Evolutionary conservation across 139 green algal species (phyloP), one percentile per base, ranked within the genome.

Genomic region (Chlorella ohadii): DNA sequence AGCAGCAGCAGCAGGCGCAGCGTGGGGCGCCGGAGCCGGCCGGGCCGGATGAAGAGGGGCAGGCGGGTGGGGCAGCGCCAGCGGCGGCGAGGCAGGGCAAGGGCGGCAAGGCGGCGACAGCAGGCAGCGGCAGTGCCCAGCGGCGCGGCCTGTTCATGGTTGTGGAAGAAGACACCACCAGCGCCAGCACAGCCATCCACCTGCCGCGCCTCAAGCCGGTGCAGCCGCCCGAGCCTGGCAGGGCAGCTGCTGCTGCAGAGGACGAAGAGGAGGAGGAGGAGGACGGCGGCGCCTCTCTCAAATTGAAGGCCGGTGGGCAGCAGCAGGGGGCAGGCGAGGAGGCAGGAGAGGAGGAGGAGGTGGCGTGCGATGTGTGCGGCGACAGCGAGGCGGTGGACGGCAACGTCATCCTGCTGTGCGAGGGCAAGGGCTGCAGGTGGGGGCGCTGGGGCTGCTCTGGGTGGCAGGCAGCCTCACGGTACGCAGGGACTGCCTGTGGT

Each of bases 331-430:
- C n/a, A 34, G 64, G 11, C 5, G 36, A 56, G 68, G 68, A 33
- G 36, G 68, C 55, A 2, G 11, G 22, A 34, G 66, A 73, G 33
- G 68, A 59, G 28, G 83, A 89, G 20, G 83, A 90, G 47, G 85
- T 51, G 28, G 56, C 72, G 64, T 90, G 86, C 81, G 75, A 33
- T 33, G 74, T 88, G 67, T 90, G 86, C 23, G 86, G 83, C 28
- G 85, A 90, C 25, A 56, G 6, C 6, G 83, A 89, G 19, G 57
- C 71, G 59, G 66, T 51, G 1, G 83, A 88, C 13, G 83, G 55
- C 41, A 91, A 92, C 73, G 47, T 85, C 47, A 89, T 92, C 28
- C 72, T 92, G 82, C 38, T 92, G 0, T 92, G 88, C 57, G 88
- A 92, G 79, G 88, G 88, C 9, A 51, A 85, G 25, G 86, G 86